These are phyloP conservation scores for Citrus inodora DNA, from an alignment of 345 rosid species.

Conservation along the genomic window DNA sequence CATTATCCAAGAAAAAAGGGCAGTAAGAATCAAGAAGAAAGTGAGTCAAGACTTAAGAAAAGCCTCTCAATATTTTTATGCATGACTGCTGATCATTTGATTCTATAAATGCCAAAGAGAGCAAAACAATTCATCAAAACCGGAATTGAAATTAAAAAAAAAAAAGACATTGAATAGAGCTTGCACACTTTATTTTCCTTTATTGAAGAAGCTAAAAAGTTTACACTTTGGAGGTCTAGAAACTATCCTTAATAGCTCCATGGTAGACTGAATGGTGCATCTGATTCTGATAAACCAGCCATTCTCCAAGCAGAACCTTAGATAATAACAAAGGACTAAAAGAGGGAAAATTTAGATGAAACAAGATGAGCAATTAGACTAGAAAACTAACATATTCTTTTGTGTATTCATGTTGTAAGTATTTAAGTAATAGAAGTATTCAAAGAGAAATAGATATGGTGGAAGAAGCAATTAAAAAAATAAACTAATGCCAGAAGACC, in stretches of 20 bases:
- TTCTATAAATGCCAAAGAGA: not conserved
- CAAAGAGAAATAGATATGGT: not conserved
- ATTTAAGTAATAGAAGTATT: not conserved
- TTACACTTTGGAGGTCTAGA: not conserved
- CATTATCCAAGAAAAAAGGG: constrained; percentile 24
- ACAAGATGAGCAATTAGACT: not conserved
- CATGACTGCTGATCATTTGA: not conserved
- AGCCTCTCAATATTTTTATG: not conserved
- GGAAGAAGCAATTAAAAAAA: not conserved
- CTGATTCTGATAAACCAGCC: not conserved
- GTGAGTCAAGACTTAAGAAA: not conserved
- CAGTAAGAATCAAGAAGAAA: constrained; percentile 13
- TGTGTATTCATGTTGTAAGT: not conserved
- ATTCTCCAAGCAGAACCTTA: not conserved
- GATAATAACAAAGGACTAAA: not conserved
- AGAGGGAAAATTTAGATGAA: not conserved
- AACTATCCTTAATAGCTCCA: not conserved
- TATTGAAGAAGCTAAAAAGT: not conserved
- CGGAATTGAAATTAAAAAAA: not conserved
- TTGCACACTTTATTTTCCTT: not conserved
- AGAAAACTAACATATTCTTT: not conserved
- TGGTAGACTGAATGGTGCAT: not conserved
- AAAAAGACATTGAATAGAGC: not conserved
- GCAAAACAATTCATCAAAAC: not conserved
- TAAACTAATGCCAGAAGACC: not conserved